Evolutionary conservation across 805 yeast species (phyloP), one percentile per base, ranked within the genome.

Genomic region (Pichia phayaonensis): DNA sequence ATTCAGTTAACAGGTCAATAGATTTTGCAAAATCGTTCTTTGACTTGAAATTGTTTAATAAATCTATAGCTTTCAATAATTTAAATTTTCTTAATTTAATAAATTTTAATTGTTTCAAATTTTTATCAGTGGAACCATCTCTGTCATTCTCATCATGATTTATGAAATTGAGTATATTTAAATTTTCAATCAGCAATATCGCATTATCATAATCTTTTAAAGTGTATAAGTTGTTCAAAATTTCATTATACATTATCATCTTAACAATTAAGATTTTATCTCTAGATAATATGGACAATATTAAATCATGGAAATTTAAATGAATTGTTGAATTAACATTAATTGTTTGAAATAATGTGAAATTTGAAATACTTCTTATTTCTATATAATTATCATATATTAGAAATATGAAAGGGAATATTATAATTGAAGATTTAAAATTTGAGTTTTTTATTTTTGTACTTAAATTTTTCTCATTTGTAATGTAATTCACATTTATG

Each of bases 1-100:
- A 80, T 24, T 75, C 75, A 6, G 73, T 73, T 48, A 83, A 81
- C 18, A 73, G 38, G 47, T 62, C 56, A 63, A 79, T 65, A 1
- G 83, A 72, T 11, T 62, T 52, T 5, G 62, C 63, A 43, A 66
- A 69, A 4, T 67, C 55, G 4, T 57, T 52, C 16, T 21, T 29
- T 10, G 46, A 38, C 15, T 23, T 4, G 8, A 15, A 2, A 2
- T 60, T 39, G 46, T 70, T 68, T 23, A 75, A 46, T 4, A 63
- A 54, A 4, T 53, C 46, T 6, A 63, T 55, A 0, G 74, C 83
- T 23, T 66, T 63, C 24, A 63, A 54, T 24, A 78, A 65, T 53
- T 77, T 72, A 39, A 78, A 64, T 22, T 74, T 71, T 36, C 83
- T 56, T 26, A 78, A 56, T 53, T 62, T 66, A 7, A 66, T 54